A percentile compares a stretch with the other conserved stretches of the same genome.
These are phyloP conservation scores for Acanthochlamys bracteata DNA, from an alignment of 106 monocot species.

Conservation along the genomic window DNA sequence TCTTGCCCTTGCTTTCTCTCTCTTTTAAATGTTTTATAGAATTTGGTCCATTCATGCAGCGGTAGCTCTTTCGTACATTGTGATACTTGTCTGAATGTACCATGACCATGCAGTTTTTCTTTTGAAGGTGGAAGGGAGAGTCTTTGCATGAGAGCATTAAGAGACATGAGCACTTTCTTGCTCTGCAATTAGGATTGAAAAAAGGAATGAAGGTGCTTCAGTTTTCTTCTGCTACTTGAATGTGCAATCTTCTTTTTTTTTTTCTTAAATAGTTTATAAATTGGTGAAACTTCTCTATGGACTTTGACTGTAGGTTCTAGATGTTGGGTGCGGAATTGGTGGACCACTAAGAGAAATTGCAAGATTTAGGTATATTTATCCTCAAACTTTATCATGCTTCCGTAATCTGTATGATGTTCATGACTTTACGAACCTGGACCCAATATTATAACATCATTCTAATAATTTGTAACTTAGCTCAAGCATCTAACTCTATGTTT, in stretches of 20 bases:
- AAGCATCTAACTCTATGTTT: too few species aligned
- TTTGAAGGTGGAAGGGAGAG: conserved; percentile 87
- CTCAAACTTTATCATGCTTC: not conserved
- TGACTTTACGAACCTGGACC: too few species aligned
- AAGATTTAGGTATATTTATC: conserved; percentile 65
- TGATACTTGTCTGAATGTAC: not conserved
- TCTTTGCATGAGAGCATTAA: conserved; percentile 92
- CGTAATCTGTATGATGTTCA: not conserved
- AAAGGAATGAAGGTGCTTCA: conserved; percentile 83
- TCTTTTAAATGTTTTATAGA: too few species aligned
- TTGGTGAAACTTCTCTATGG: not conserved
- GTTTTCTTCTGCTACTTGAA: not conserved
- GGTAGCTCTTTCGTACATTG: not conserved
- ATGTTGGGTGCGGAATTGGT: conserved; percentile 97
- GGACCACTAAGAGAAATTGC: conserved; percentile 90
- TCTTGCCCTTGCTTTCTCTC: too few species aligned
- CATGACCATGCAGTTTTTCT: not conserved
- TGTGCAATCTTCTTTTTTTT: conserved; percentile 12
- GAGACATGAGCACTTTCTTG: conserved; percentile 97
- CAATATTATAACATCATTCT: too few species aligned
- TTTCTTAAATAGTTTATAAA: not conserved
- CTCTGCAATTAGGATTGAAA: conserved; percentile 78
- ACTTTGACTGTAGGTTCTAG: conserved; percentile 55
- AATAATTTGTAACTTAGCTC: too few species aligned
- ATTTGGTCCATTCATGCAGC: too few species aligned